Base-by-base conservation (phyloP, 352 stramenopile genomes). In the Globisporangium abappressorium region DNA sequence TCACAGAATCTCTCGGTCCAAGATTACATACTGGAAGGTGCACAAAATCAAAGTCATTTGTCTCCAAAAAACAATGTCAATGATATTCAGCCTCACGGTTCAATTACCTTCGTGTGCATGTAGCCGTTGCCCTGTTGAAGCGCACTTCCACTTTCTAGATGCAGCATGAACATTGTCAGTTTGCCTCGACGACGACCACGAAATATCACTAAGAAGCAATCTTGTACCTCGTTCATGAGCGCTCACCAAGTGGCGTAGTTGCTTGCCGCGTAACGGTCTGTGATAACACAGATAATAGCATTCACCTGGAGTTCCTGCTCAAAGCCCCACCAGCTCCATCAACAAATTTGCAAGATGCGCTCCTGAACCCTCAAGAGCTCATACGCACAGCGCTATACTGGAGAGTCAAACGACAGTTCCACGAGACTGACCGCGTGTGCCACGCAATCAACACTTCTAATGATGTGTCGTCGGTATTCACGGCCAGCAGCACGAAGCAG, bases 361-460 rank as follows among this genome's bases (percentile, higher is more conserved):
- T 33, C 9, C 0, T 18, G 20, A 57, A 34, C 49, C n/a, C 3
- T 20, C 11, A 65, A n/a, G 47, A 58, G 36, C 28, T 20, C 5
- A 28, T 57, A 15, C 22, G 33, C 49, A 14, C n/a, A 34, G 22
- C 15, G 1, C 14, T 68, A 28, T 47, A 57, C 24, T 3, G 20
- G 34, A 62, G 26, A 18, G 47, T 68, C 11, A 41, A 55, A 33
- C 6, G 9, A 0, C 30, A 54, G 11, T 38, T 53, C 47, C 33
- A 34, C 4, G 49, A 66, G 34, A 66, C 49, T 1, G 62, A 61
- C 11, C n/a, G 47, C 55, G 41, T 55, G 30, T 51, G 46, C 12
- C 34, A 47, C 3, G n/a, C 18, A 0, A 64, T 69, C 43, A 28
- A 20, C 3, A 46, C 12, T 0, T 15, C n/a, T n/a, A 43, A 43